Conservation (phyloP, 306 rosid genomes). For the Sindora glabra region DNA sequence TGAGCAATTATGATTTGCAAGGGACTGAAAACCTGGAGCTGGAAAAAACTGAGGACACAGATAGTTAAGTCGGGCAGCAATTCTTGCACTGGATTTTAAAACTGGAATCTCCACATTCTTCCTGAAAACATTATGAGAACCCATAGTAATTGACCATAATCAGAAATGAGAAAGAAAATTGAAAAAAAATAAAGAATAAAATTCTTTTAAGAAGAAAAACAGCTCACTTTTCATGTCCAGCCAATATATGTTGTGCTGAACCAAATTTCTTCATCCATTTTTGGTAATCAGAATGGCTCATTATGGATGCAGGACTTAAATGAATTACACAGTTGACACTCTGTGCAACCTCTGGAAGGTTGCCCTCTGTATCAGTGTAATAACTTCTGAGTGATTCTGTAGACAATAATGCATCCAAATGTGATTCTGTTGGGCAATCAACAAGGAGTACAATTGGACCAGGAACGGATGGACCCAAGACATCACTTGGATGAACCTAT, state of each 20-base stretch:
- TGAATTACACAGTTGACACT: constrained; percentile 70
- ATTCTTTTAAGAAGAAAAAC: neutral
- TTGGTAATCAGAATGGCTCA: constrained; percentile 54
- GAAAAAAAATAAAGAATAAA: neutral
- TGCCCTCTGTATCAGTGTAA: constrained; percentile 38
- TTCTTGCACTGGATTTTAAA: constrained; percentile 79
- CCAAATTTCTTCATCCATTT: constrained; percentile 78
- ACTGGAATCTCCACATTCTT: constrained; percentile 76
- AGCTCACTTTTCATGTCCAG: constrained; percentile 78
- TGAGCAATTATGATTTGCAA: constrained; percentile 30
- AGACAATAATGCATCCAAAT: constrained; percentile 56
- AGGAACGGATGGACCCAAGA: constrained; percentile 80
- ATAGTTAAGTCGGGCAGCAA: constrained; percentile 70
- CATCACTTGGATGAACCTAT: constrained; percentile 94
- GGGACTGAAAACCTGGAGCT: constrained; percentile 78
- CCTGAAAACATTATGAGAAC: constrained; percentile 38
- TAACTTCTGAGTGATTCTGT: constrained; percentile 44
- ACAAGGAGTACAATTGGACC: constrained; percentile 92
- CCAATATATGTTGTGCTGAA: constrained; percentile 78
- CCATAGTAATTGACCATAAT: constrained; percentile 4
- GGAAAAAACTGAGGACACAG: constrained; percentile 93
- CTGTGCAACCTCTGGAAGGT: constrained; percentile 35
- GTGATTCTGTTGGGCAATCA: constrained; percentile 85
- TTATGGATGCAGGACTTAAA: constrained; percentile 66
- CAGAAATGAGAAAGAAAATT: constrained; percentile 1